Base-by-base conservation (phyloP, 2,329 filamentous ascomycete species). In the Colletotrichum neosansevieriae region DNA sequence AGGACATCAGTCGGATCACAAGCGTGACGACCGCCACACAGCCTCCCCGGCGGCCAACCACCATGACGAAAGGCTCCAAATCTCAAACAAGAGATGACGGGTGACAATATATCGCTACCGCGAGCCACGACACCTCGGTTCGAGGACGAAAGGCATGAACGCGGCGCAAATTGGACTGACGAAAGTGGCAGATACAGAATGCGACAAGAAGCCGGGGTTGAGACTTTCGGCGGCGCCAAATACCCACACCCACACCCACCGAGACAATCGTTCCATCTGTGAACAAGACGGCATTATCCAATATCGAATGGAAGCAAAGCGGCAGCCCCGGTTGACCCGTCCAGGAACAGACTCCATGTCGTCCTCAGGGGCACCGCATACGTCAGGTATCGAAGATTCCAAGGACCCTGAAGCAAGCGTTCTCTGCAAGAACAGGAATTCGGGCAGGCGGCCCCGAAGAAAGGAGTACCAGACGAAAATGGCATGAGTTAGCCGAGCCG, bases 61-160 rank as follows among this genome's bases (percentile, higher is more conserved):
- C 29, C 29, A 29, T 54, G 49, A 53, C 59, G 38, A 47, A 29
- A 21, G 15, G 49, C 32, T 17, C 45, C 17, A 58, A 19, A 56
- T 44, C 40, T 44, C 61, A 60, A 42, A 51, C 15, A 24, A 3
- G 17, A 38, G 12, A 49, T 51, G 56, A 57, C 61, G 54, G 47
- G 34, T 34, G 54, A 64, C 34, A 38, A 36, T 34, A 40, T 36
- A 38, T 57, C 61, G 66, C 32, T 66, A 69, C 66, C 66, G 17
- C 11, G 32, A 24, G 4, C 36, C 19, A 12, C 29, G 36, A 13
- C 53, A 34, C 12, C 24, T 15, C 4, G 17, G 36, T 24, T 15
- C 17, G 12, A 38, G 21, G 21, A 56, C 15, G 17, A 4, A 40
- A 24, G 36, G 49, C 58, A 61, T 50, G n/a, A 56, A 34, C 10